Percentiles rank a stretch among this genome's conserved stretches.
Evolutionary conservation across 345 rosid genomes (phyloP).

Genomic region (Corymbia maculata): DNA sequence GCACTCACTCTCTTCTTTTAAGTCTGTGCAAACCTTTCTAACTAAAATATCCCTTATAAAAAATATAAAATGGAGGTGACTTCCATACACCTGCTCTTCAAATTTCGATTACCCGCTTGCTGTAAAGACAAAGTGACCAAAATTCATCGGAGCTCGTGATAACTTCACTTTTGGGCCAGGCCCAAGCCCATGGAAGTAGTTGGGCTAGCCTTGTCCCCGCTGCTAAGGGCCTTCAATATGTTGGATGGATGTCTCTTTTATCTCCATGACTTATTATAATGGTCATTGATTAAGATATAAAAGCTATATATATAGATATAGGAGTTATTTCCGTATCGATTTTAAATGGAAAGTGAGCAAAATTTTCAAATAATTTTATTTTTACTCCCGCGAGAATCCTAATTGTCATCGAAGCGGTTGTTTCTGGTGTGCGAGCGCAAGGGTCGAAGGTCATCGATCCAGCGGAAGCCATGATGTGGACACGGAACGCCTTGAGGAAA

Average conservation of each 20-base stretch:
- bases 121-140: background rate
- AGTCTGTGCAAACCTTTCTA: background rate
- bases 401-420: background rate
- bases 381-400: background rate
- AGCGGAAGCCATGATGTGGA: too few relatives aligned
- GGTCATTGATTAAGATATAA: background rate
- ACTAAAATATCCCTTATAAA: too few relatives aligned
- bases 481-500: too few relatives aligned
- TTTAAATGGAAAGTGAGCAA: background rate
- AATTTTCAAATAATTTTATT: background rate
- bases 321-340: background rate
- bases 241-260: background rate
- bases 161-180: background rate
- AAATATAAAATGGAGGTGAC: background rate
- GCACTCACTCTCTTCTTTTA: background rate
- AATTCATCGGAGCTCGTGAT: background rate
- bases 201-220: background rate
- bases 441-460: background rate
- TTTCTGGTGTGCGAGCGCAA: background rate
- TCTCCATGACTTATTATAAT: background rate
- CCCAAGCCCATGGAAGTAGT: background rate
- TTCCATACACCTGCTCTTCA: background rate
- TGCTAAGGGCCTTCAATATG: background rate
- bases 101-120: background rate
- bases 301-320: background rate